phyloP scores from a whole-genome alignment of 805 yeast species.

The Candida bentonensis region DNA sequence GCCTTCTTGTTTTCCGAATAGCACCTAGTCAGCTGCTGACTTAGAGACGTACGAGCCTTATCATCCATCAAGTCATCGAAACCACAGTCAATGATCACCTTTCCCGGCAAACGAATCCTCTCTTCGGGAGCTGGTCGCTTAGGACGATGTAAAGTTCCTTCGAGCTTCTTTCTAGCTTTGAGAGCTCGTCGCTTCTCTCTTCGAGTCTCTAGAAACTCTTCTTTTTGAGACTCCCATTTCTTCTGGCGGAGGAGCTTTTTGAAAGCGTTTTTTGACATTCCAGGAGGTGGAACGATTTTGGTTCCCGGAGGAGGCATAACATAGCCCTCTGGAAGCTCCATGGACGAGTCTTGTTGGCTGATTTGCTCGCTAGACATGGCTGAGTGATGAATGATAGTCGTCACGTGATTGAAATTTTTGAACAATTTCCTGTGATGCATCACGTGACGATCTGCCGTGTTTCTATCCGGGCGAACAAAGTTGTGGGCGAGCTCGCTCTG shows the following conservation, averaged over 20 bases:
- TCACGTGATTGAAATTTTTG: too few relatives aligned
- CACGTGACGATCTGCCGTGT: too few relatives aligned
- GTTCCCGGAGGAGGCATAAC: neutral
- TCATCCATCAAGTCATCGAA: constrained; percentile 84
- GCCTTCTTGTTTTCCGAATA: constrained; percentile 67
- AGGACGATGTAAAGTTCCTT: constrained; percentile 9
- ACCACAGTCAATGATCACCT: constrained; percentile 69
- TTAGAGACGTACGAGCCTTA: constrained; percentile 52
- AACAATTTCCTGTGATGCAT: too few relatives aligned
- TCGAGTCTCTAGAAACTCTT: constrained; percentile 37
- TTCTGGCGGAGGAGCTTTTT: constrained; percentile 50
- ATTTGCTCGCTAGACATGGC: too few relatives aligned
- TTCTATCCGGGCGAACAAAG: too few relatives aligned
- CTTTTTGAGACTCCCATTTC: constrained; percentile 52
- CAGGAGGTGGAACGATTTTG: constrained; percentile 47
- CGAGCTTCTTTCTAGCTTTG: constrained; percentile 18
- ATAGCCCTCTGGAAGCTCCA: too few relatives aligned
- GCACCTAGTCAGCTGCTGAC: constrained; percentile 68
- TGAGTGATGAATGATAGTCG: too few relatives aligned
- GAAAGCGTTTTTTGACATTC: constrained; percentile 79
- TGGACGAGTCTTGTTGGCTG: too few relatives aligned
- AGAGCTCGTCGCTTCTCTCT: constrained; percentile 38
- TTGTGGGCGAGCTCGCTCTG: too few relatives aligned
- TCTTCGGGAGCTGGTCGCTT: constrained; percentile 5
- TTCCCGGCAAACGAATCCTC: constrained; percentile 28